phyloP scores from a whole-genome alignment of 139 green algal genomes.

The Coccomyxa sp. region DNA sequence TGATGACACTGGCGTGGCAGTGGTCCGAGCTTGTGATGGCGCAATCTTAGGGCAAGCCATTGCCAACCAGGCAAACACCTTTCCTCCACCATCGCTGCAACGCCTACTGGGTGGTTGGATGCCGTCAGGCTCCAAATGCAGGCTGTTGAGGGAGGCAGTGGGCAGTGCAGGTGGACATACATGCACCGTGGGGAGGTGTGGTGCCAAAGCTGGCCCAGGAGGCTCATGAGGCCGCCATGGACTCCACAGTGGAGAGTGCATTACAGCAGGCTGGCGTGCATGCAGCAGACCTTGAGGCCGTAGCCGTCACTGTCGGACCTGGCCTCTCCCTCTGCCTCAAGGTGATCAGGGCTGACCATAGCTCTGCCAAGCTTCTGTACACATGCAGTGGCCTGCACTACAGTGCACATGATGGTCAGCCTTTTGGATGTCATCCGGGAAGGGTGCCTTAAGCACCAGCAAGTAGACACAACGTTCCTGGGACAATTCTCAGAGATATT shows the following conservation, averaged over 20 bases:
- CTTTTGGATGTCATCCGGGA: too few relatives aligned
- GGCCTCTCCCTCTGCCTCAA: slow-evolving; percentile 89
- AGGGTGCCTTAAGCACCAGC: not conserved
- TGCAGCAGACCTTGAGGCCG: slow-evolving; percentile 54
- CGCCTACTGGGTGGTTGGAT: too few relatives aligned
- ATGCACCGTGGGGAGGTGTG: slow-evolving; percentile 84
- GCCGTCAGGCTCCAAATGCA: too few relatives aligned
- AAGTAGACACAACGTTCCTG: not conserved
- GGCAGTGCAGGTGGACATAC: slow-evolving; percentile 77
- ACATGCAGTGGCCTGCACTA: too few relatives aligned
- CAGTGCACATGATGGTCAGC: too few relatives aligned
- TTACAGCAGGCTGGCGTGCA: slow-evolving; percentile 52
- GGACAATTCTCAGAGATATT: too few relatives aligned
- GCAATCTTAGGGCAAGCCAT: slow-evolving; percentile 74
- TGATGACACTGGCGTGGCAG: slow-evolving; percentile 91
- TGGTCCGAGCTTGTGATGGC: slow-evolving; percentile 68
- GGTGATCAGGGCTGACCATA: slow-evolving; percentile 17
- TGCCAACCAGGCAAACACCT: slow-evolving; percentile 45
- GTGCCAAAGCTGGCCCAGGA: slow-evolving; percentile 87
- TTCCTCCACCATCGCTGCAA: not conserved
- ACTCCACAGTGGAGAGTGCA: slow-evolving; percentile 70
- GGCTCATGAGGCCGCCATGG: slow-evolving; percentile 89
- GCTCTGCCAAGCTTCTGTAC: too few relatives aligned
- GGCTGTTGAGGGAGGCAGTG: too few relatives aligned
- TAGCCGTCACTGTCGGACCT: slow-evolving; percentile 94